Evolutionary conservation across 2,329 filamentous ascomycete genomes (phyloP), one percentile per base, ranked within the genome.

Genomic region (Colletotrichum euphorbiae): DNA sequence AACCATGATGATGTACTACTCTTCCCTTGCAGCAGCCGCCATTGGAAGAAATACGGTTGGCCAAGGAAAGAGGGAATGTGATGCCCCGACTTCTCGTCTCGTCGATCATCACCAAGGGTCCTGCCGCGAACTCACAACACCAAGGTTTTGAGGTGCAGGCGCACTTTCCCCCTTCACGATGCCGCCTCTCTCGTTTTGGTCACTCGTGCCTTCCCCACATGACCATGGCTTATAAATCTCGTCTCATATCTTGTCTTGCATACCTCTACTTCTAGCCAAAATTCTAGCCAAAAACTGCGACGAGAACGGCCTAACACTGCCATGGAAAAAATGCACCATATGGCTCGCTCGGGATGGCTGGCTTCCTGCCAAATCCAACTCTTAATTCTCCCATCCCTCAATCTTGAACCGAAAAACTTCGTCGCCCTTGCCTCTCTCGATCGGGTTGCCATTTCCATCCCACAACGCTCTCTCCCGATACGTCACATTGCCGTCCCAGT

Each of bases 401-500:
- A 91, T 85, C 66, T 80, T 78, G 72, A 89, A 91, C 48, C 79
- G 80, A 72, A 88, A 85, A 28, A 81, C 82, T 69, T 85, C 76
- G 67, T 91, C 89, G 2, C 85, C 87, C 64, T 85, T 74, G 0
- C 87, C 87, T 21, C 83, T 81, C 21, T 82, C 78, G 48, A 90
- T 80, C 2, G 80, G 75, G 58, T 87, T 85, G 8, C 89, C 89
- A 54, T 87, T 81, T 0, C 80, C 78, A 73, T 90, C 88, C 81
- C 83, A 91, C 46, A 90, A 77, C 4, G 87, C 84, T 40, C 89
- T 80, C 77, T 91, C 89, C 33, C 82, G 81, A 72, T 86, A 89
- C 0, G 83, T 85, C 17, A 89, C 86, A 40, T 87, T 87, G 3
- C 89, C 89, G 3, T 89, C 82, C 85, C 86, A 89, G 72, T 89